Evolutionary conservation across 257 asterid species (phyloP).

Genomic region (Solanum pimpinellifolium): DNA sequence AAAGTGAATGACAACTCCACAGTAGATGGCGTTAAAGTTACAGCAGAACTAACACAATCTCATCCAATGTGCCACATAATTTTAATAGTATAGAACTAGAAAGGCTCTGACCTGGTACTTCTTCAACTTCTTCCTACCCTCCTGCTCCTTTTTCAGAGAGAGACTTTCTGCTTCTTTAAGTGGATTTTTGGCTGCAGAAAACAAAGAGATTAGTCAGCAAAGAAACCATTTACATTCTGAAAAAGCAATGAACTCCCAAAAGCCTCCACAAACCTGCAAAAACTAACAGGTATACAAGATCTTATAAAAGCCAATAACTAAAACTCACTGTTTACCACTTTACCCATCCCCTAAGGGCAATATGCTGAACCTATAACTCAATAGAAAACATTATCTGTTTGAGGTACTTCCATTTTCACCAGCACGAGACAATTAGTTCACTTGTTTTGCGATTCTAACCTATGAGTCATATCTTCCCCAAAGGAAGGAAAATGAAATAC

Average conservation of each 20-base stretch:
- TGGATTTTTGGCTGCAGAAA: conserved; percentile 28
- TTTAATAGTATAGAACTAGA: background rate
- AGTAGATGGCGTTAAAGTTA: background rate
- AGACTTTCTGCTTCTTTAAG: conserved; percentile 47
- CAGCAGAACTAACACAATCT: background rate
- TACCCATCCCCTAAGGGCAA: background rate
- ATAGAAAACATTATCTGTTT: background rate
- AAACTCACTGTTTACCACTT: background rate
- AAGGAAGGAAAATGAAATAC: background rate
- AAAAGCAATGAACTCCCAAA: background rate
- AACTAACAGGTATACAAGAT: background rate
- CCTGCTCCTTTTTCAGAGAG: conserved; percentile 50
- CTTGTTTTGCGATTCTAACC: background rate
- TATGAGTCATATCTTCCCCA: background rate
- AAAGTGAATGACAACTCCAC: background rate
- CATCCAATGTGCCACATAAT: background rate
- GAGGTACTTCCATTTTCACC: background rate
- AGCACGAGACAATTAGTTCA: background rate
- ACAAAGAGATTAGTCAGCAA: conserved; percentile 2
- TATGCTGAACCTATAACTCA: background rate
- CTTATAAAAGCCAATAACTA: background rate
- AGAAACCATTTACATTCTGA: background rate
- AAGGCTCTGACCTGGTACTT: conserved; percentile 59
- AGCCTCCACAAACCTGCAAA: background rate
- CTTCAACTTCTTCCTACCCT: conserved; percentile 44